Evolutionary conservation across 148 eudicot species (phyloP).

Genomic region (Rhododendron williamsianum): DNA sequence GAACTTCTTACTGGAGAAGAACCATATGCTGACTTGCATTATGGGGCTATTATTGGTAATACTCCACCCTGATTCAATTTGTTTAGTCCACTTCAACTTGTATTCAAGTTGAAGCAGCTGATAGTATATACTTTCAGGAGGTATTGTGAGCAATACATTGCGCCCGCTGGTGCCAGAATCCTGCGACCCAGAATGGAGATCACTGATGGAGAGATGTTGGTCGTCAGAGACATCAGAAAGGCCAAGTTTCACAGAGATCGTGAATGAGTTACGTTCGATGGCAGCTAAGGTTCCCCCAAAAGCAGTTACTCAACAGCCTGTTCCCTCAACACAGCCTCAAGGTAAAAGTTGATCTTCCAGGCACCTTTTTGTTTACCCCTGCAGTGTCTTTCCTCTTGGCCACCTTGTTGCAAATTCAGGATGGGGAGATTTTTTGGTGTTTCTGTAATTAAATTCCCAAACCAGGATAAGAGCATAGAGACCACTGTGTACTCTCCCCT

Average conservation of each 20-base stretch:
- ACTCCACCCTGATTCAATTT: background rate
- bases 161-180: conserved; percentile 72
- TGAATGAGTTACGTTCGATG: conserved; percentile 60
- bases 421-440: background rate
- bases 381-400: background rate
- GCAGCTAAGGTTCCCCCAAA: conserved; percentile 63
- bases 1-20: conserved; percentile 95
- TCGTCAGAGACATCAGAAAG: conserved; percentile 78
- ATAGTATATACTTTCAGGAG: conserved; percentile 43
- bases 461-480: background rate
- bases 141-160: conserved; percentile 88
- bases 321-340: conserved; percentile 14
- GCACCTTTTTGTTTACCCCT: background rate
- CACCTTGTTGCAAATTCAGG: background rate
- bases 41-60: conserved; percentile 86
- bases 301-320: conserved; percentile 39
- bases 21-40: conserved; percentile 87
- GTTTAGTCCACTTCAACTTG: background rate
- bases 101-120: background rate
- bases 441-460: background rate
- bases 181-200: conserved; percentile 81
- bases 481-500: background rate
- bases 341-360: conserved; percentile 17
- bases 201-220: conserved; percentile 94
- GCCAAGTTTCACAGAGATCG: conserved; percentile 76